Conservation (phyloP, 306 rosid genomes). For the Cyclanthera cordifolia region DNA sequence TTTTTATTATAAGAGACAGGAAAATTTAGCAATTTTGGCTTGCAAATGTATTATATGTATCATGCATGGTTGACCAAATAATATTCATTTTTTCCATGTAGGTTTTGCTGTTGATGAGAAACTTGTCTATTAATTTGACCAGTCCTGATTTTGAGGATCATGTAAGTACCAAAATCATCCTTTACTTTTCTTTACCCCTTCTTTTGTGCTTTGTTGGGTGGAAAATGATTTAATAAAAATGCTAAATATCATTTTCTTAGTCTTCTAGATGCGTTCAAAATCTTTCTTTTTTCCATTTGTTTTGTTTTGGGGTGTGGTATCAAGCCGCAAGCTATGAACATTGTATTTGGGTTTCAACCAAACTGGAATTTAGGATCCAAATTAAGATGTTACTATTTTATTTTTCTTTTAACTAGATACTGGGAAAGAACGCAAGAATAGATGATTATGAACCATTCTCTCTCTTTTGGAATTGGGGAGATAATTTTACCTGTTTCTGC, state of each 20-base stretch:
- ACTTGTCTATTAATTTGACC: constrained; percentile 67
- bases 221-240: neutral
- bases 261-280: neutral
- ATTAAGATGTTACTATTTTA: neutral
- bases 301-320: neutral
- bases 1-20: neutral
- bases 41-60: neutral
- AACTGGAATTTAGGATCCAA: neutral
- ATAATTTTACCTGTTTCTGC: neutral
- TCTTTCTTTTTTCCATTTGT: too few relatives aligned
- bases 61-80: neutral
- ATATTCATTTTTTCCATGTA: constrained; percentile 20
- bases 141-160: constrained; percentile 90
- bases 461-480: neutral
- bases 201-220: neutral
- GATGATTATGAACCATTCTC: neutral
- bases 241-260: too few relatives aligned
- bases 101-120: constrained; percentile 92
- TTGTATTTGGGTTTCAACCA: neutral
- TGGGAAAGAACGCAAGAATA: neutral
- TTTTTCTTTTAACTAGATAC: too few relatives aligned
- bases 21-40: neutral
- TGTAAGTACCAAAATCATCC: constrained; percentile 42
- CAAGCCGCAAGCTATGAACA: neutral
- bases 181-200: neutral